Conservation (phyloP, 768 basidiomycete genomes). For the Rhodocollybia butyracea region DNA sequence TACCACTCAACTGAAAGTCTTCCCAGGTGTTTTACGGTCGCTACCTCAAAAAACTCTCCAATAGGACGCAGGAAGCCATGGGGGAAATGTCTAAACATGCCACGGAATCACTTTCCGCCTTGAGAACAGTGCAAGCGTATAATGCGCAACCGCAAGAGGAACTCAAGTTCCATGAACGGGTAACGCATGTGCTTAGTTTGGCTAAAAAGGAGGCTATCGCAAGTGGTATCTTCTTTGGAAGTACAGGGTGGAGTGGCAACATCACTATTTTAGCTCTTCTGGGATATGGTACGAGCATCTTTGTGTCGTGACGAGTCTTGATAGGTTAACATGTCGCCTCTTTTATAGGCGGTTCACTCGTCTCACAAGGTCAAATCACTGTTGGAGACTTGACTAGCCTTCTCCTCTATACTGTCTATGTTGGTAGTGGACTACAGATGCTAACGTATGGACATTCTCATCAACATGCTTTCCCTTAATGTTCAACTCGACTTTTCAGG, state of each 20-base stretch:
- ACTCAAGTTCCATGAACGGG: conserved; percentile 65
- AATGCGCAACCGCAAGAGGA: conserved; percentile 82
- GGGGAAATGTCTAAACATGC: conserved; percentile 97
- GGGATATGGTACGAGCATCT: conserved; percentile 69
- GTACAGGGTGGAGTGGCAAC: conserved; percentile 91
- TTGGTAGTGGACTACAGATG: conserved; percentile 77
- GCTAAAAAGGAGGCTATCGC: conserved; percentile 88
- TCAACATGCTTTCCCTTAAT: conserved; percentile 5
- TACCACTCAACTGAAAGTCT: not conserved
- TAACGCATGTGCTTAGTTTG: conserved; percentile 65
- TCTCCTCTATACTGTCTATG: conserved; percentile 88
- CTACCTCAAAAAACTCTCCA: conserved; percentile 88
- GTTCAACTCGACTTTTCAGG: conserved; percentile 22
- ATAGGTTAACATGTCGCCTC: no score
- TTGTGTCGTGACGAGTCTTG: not conserved
- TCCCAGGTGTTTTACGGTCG: conserved; percentile 89
- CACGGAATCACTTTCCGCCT: conserved; percentile 83
- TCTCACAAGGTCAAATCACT: conserved; percentile 82
- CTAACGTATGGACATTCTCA: conserved; percentile 52
- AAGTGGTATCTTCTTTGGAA: conserved; percentile 89
- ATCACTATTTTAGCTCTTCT: conserved; percentile 84
- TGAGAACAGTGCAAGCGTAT: conserved; percentile 89
- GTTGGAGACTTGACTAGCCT: conserved; percentile 91
- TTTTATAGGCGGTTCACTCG: conserved; percentile 78
- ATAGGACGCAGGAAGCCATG: conserved; percentile 89